Percentiles rank a stretch among this genome's conserved stretches.
Evolutionary conservation across 345 rosid genomes (phyloP).

Genomic region (Brassica carinata): DNA sequence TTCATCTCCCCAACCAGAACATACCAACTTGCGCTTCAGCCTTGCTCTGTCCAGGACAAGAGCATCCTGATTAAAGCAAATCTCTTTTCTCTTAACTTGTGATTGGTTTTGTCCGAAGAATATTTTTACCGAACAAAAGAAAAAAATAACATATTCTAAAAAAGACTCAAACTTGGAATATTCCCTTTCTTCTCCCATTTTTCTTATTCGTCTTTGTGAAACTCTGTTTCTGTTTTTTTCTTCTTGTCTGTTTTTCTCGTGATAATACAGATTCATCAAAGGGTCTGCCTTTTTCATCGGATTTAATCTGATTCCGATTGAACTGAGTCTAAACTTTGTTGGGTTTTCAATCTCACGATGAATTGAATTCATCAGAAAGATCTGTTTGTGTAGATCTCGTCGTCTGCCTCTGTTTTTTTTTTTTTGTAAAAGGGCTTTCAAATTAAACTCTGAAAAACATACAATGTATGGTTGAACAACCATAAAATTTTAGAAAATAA

Average conservation of each 20-base stretch:
- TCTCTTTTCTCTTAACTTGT: not conserved
- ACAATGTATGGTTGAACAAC: too few relatives aligned
- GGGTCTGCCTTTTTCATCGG: slow-evolving; percentile 23
- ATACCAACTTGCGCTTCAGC: slow-evolving; percentile 41
- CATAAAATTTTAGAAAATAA: too few relatives aligned
- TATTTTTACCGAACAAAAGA: not conserved
- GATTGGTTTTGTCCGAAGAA: slow-evolving; percentile 25
- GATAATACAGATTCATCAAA: slow-evolving; percentile 32
- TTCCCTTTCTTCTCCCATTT: slow-evolving; percentile 32
- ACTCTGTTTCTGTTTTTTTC: slow-evolving; percentile 14
- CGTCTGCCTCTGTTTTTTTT: not conserved
- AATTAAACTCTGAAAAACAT: too few relatives aligned
- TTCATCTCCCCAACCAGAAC: slow-evolving; percentile 52
- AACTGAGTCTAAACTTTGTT: not conserved
- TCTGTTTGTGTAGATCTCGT: slow-evolving; percentile 41
- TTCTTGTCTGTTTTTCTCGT: not conserved
- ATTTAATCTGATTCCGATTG: slow-evolving; percentile 7
- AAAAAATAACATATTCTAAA: slow-evolving; percentile 31
- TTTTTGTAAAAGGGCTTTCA: not conserved
- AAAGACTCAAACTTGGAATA: slow-evolving; percentile 42
- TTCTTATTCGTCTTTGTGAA: not conserved
- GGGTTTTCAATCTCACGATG: slow-evolving; percentile 13
- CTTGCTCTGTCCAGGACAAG: slow-evolving; percentile 32
- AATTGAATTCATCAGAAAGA: slow-evolving; percentile 16
- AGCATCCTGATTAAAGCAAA: slow-evolving; percentile 36